Percentiles rank a stretch among this genome's conserved stretches.
Evolutionary conservation across 305 asterid genomes (phyloP).

Genomic region (Rubia peregrina): DNA sequence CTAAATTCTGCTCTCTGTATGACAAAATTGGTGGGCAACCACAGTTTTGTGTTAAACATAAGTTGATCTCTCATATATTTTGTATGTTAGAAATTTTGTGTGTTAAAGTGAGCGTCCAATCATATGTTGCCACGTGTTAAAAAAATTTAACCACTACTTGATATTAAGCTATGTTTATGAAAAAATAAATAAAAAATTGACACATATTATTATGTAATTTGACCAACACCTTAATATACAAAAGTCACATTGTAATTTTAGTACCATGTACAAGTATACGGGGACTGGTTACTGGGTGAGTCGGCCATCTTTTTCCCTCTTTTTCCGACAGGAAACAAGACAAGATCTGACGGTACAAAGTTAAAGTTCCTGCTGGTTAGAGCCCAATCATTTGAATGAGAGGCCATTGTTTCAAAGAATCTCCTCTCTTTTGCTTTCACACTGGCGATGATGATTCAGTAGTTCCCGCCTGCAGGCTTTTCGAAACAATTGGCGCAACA

Average conservation of each 20-base stretch:
- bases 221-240: too few relatives aligned
- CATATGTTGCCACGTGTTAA: too few relatives aligned
- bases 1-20: neutral
- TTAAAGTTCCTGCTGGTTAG: neutral
- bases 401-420: conserved; percentile 5
- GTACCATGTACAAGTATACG: neutral
- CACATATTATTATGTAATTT: too few relatives aligned
- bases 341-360: neutral
- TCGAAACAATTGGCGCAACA: conserved; percentile 34
- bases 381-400: conserved; percentile 10
- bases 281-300: neutral
- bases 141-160: too few relatives aligned
- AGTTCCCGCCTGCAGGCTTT: conserved; percentile 19
- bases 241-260: neutral
- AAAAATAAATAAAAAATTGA: too few relatives aligned
- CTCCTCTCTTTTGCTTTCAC: neutral
- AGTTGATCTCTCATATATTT: neutral
- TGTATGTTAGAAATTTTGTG: too few relatives aligned
- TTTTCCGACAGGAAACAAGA: conserved; percentile 8
- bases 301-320: neutral
- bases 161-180: too few relatives aligned
- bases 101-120: too few relatives aligned
- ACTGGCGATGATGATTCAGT: conserved; percentile 24
- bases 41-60: neutral
- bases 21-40: neutral